Evolutionary conservation across 129 eudicot species (phyloP).

Genomic region (Heracleum sosnowskyi): DNA sequence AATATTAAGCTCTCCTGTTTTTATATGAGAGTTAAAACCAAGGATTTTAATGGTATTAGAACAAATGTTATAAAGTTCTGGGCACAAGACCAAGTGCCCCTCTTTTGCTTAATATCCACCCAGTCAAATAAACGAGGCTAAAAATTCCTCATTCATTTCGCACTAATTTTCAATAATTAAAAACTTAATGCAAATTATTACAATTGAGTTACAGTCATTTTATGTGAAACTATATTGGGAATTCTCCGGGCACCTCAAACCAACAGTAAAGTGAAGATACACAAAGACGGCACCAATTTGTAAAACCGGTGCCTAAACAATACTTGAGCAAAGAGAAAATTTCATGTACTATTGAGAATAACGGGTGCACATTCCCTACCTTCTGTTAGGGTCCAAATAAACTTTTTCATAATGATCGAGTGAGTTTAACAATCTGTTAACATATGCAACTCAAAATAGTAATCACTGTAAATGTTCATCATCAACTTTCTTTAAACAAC

Average conservation of each 20-base stretch:
- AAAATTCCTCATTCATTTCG: too few species aligned
- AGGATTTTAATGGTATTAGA: too few species aligned
- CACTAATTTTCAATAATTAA: too few species aligned
- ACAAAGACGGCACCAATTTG: not conserved
- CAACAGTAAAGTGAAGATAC: not conserved
- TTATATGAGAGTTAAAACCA: too few species aligned
- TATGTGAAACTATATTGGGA: not conserved
- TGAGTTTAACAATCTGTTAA: not conserved
- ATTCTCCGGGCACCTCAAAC: not conserved
- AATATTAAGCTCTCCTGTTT: not conserved
- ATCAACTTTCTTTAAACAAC: conserved; percentile 65
- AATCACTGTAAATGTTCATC: not conserved
- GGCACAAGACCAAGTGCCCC: too few species aligned
- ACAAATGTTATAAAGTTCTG: too few species aligned
- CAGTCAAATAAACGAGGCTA: too few species aligned
- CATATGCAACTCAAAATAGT: not conserved
- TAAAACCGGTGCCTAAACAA: not conserved
- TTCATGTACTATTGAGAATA: not conserved
- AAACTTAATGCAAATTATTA: not conserved
- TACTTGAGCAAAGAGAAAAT: not conserved
- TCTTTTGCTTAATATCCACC: too few species aligned
- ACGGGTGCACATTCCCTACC: not conserved
- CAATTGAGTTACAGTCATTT: not conserved
- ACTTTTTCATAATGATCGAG: not conserved
- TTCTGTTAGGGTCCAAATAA: not conserved